These are phyloP conservation scores for Penicillium glabrum DNA, from an alignment of 2,329 filamentous ascomycete species.

Conservation along the genomic window DNA sequence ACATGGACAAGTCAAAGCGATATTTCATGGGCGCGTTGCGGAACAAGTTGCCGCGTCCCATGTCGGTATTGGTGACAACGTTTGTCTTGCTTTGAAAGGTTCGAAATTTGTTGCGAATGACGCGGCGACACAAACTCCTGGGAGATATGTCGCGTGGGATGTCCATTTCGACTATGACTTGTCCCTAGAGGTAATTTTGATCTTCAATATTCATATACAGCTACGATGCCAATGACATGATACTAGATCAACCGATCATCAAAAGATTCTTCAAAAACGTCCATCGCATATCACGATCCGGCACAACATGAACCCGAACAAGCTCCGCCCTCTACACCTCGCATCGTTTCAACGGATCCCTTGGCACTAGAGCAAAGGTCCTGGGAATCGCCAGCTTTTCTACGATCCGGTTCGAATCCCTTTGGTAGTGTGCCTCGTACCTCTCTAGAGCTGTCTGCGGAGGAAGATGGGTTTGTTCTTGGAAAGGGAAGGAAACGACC, in stretches of 20 bases:
- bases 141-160: conserved; percentile 59
- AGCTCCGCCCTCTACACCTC: conserved; percentile 25
- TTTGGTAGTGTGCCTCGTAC: conserved; percentile 67
- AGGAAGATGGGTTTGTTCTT: conserved; percentile 63
- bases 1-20: conserved; percentile 77
- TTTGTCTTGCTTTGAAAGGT: conserved; percentile 68
- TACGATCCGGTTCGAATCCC: conserved; percentile 69
- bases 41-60: conserved; percentile 65
- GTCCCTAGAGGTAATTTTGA: conserved; percentile 36
- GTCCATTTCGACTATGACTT: conserved; percentile 46
- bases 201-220: neutral
- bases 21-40: conserved; percentile 70
- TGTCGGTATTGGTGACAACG: conserved; percentile 75
- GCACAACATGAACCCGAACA: conserved; percentile 21
- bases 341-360: conserved; percentile 14
- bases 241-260: conserved; percentile 29
- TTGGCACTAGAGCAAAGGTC: conserved; percentile 47
- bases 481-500: conserved; percentile 68
- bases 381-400: conserved; percentile 77
- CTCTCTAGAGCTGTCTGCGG: conserved; percentile 64
- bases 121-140: conserved; percentile 53
- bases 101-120: conserved; percentile 62
- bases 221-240: conserved; percentile 1
- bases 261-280: neutral
- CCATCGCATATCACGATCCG: neutral